Evolutionary conservation across 768 basidiomycete genomes (phyloP), one percentile per base, ranked within the genome.

Genomic region (Saitozyma podzolica): DNA sequence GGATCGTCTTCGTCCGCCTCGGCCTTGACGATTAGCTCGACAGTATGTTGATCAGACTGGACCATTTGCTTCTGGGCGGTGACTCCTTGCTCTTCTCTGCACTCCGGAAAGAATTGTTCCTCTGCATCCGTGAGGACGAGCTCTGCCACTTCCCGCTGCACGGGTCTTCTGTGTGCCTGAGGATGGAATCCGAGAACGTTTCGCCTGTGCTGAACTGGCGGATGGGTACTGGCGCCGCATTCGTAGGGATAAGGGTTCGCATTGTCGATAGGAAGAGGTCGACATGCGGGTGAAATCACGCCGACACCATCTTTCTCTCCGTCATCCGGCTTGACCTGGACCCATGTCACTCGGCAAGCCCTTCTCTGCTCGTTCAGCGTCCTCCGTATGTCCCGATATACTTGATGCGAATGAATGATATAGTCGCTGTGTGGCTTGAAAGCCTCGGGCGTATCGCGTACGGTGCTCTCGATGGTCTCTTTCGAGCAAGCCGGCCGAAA

Each of bases 401-500:
- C 58, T 11, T 65, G 41, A 37, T 72, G 72, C 47, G 71, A 66
- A 20, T 65, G 51, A 14, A 68, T 17, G 11, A 77, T 61, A 40
- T 75, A 74, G 20, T 77, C 67, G 4, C 67, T 50, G 54, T 80
- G 78, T 0, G 76, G 55, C 0, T 51, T 56, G 59, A 76, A 72
- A 0, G 67, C 68, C 9, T 71, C 69, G 29, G 29, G 29, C 29
- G 29, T 29, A 5, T 29, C 29, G 29, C 29, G 29, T 29, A 29
- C 29, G 29, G 29, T 29, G 2, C 29, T 29, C 29, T 29, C 29
- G 29, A 29, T 29, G 29, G 29, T 5, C 2, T 29, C 29, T 29
- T 29, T 5, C 29, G 29, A 29, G 2, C 29, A 29, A 29, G 29
- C 29, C 29, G 29, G 29, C 29, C 29, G 29, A 5, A 29, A 29